phyloP scores from a whole-genome alignment of 2,329 filamentous ascomycete species.

The Hysterium pulicare region DNA sequence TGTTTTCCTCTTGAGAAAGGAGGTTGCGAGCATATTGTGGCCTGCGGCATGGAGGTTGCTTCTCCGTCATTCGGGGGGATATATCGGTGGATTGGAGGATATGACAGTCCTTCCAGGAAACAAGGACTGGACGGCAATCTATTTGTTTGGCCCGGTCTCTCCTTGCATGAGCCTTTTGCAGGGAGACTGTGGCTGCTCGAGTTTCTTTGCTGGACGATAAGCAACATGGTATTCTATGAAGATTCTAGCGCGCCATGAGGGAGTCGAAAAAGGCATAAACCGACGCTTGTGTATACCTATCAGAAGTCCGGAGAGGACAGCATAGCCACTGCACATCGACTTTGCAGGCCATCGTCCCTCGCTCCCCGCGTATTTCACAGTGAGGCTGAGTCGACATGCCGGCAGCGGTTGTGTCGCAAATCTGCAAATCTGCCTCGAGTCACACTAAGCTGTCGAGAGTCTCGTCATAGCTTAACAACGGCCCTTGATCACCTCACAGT shows the following conservation, averaged over 20 bases:
- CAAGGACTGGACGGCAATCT: no score
- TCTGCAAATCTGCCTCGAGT: slow-evolving; percentile 32
- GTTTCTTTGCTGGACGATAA: neutral
- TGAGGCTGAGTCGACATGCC: neutral
- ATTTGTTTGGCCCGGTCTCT: no score
- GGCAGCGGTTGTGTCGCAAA: neutral
- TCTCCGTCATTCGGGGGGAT: no score
- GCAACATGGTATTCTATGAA: neutral
- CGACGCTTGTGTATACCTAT: neutral
- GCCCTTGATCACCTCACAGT: neutral
- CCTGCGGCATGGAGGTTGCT: neutral
- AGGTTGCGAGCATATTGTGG: neutral
- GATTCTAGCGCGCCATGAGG: neutral
- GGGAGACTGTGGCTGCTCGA: no score
- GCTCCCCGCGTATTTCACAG: neutral
- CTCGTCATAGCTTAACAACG: slow-evolving; percentile 20
- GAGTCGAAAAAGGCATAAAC: neutral
- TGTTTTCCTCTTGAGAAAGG: no score
- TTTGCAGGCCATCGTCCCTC: neutral
- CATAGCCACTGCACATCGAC: neutral
- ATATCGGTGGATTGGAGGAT: no score
- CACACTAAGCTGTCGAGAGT: slow-evolving; percentile 22
- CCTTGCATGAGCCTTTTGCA: neutral
- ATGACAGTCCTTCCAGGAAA: no score
- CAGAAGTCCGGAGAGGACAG: neutral